Conservation (phyloP, 139 green algal species). For the Tetradesmus lagerheimii region DNA sequence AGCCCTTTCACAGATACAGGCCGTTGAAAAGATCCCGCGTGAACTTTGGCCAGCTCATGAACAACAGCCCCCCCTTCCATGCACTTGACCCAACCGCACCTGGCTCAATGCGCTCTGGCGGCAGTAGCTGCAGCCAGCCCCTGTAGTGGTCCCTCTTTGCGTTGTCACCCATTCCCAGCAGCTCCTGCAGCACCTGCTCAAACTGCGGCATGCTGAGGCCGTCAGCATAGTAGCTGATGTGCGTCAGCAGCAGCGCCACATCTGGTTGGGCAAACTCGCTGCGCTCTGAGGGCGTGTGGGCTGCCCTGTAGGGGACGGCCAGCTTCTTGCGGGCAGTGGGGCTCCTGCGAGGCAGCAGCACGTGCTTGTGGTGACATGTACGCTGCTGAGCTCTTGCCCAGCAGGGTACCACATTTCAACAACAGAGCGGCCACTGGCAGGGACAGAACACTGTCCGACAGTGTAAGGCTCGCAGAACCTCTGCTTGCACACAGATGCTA, state of each 20-base stretch:
- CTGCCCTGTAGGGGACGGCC: constrained; percentile 64
- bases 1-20: too few relatives aligned
- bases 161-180: constrained; percentile 50
- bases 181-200: background rate
- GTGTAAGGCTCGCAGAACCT: too few relatives aligned
- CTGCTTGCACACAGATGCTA: background rate
- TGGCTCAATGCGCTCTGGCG: background rate
- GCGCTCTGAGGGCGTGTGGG: constrained; percentile 58
- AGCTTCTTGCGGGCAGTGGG: constrained; percentile 53
- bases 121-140: constrained; percentile 58
- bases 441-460: too few relatives aligned
- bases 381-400: too few relatives aligned
- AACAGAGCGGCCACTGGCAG: too few relatives aligned
- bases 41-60: too few relatives aligned
- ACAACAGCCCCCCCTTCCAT: too few relatives aligned
- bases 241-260: constrained; percentile 61
- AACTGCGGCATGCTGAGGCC: constrained; percentile 53
- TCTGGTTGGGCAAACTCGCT: constrained; percentile 72
- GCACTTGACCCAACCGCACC: constrained; percentile 6
- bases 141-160: constrained; percentile 52
- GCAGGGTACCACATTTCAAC: too few relatives aligned
- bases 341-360: constrained; percentile 40
- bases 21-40: too few relatives aligned
- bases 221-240: constrained; percentile 64
- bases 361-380: background rate